Evolutionary conservation across 345 rosid species (phyloP), one percentile per base, ranked within the genome.

Genomic region (Isatis tinctoria): DNA sequence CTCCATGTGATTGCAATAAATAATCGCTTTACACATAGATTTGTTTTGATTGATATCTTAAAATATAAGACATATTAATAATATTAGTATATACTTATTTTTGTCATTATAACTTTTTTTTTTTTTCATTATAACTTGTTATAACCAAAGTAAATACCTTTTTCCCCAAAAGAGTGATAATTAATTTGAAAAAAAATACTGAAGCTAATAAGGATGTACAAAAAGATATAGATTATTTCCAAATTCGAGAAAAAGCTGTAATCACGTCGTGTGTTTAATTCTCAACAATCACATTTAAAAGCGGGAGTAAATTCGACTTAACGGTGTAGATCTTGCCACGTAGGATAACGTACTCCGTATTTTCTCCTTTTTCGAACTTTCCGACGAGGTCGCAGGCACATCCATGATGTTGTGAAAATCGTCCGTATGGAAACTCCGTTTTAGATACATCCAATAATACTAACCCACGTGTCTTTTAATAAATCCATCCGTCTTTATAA

Each of bases 281-380:
- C 16, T 80, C 73, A 68, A 65, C 59, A 10, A 36, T 74, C 57
- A 70, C 67, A 48, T 30, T 66, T 52, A 28, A 49, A 48, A 20
- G 40, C 14, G 20, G 43, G 18, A 58, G 9, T n/a, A 26, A 60
- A 33, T 14, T 44, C 2, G 4, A 28, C 1, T 20, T 0, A 49
- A 72, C 68, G 80, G 79, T 3, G 7, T 0, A 28, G 57, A 80
- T 76, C 0, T 17, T 16, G 74, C 74, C 78, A 78, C 74, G 45
- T 78, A 49, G 2, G 60, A 74, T 26, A 61, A 52, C 54, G 36
- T 59, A 59, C 1, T 45, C 60, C 66, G 49, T 65, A 40, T 17
- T 36, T 14, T 72, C 24, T 57, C 72, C 53, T 6, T 32, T 80
- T 75, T 60, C 73, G 81, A 88, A 80, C 75, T 80, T 83, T 82